These are phyloP conservation scores for Botrytis tulipae DNA, from an alignment of 2,329 filamentous ascomycete genomes.

Conservation along the genomic window DNA sequence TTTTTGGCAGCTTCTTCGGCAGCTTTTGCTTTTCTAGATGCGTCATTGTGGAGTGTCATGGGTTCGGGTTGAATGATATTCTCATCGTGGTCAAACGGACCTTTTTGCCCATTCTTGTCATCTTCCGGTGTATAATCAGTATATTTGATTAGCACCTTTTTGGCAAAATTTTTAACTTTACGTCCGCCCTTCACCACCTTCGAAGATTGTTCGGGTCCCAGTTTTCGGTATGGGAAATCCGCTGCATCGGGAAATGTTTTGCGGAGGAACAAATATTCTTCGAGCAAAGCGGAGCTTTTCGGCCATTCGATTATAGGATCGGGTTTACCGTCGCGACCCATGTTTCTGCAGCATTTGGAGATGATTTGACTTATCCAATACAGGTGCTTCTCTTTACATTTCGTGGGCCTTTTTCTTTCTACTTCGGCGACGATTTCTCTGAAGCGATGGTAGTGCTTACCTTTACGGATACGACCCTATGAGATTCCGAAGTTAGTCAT, in stretches of 20 bases:
- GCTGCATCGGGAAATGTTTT: background rate
- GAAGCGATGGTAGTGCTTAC: background rate
- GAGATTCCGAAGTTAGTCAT: background rate
- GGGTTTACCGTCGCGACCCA: background rate
- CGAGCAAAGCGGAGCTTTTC: background rate
- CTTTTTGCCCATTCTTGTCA: background rate
- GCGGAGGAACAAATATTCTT: background rate
- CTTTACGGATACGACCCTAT: background rate
- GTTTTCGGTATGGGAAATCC: background rate
- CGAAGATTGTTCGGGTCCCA: background rate
- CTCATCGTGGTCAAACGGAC: background rate
- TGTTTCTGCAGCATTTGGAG: background rate
- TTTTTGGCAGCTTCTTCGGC: background rate
- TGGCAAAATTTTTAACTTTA: too few species aligned
- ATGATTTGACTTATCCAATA: conserved; percentile 6
- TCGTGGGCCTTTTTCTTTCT: background rate
- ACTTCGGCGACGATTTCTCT: background rate
- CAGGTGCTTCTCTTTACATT: background rate
- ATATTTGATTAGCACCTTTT: too few species aligned
- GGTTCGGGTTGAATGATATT: background rate
- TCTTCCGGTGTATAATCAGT: background rate
- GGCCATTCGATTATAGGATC: background rate
- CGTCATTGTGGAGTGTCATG: background rate
- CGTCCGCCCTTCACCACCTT: background rate
- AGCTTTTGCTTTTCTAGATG: background rate